Percentiles rank a stretch among this genome's conserved stretches.
Evolutionary conservation across 192 early-diverging fungal species (phyloP).

Genomic region (Lunasporangiospora selenospora): DNA sequence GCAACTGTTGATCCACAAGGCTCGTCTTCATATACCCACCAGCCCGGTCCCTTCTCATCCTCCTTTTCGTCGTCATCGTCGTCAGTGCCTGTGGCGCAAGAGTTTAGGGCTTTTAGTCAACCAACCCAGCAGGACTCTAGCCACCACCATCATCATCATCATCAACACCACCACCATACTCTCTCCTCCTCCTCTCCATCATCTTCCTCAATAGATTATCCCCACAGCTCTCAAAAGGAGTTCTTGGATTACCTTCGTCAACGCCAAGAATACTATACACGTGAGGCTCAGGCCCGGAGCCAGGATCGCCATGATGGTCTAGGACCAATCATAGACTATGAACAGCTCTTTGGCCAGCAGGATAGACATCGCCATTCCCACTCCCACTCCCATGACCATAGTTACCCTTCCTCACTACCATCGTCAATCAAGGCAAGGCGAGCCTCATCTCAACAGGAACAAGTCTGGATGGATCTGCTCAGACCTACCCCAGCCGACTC

Average conservation of each 20-base stretch:
- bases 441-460: slow-evolving; percentile 30
- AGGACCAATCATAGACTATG: slow-evolving; percentile 37
- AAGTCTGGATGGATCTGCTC: slow-evolving; percentile 19
- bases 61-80: slow-evolving; percentile 1
- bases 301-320: slow-evolving; percentile 32
- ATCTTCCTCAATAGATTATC: no score
- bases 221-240: background rate
- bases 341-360: background rate
- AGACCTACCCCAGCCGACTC: no score
- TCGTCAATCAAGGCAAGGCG: background rate
- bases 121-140: background rate
- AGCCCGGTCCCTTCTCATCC: slow-evolving; percentile 19
- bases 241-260: slow-evolving; percentile 24
- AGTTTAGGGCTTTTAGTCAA: slow-evolving; percentile 13
- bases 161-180: background rate
- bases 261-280: slow-evolving; percentile 37
- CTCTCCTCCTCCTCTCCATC: no score
- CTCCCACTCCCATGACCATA: background rate
- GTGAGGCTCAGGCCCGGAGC: slow-evolving; percentile 21
- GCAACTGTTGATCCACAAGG: background rate
- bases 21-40: background rate
- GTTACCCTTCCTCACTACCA: background rate
- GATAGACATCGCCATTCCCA: background rate
- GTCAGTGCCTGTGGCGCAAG: background rate
- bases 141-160: background rate